Evolutionary conservation across 23 red algal species (phyloP).

Genomic region (Gracilaria caudata): DNA sequence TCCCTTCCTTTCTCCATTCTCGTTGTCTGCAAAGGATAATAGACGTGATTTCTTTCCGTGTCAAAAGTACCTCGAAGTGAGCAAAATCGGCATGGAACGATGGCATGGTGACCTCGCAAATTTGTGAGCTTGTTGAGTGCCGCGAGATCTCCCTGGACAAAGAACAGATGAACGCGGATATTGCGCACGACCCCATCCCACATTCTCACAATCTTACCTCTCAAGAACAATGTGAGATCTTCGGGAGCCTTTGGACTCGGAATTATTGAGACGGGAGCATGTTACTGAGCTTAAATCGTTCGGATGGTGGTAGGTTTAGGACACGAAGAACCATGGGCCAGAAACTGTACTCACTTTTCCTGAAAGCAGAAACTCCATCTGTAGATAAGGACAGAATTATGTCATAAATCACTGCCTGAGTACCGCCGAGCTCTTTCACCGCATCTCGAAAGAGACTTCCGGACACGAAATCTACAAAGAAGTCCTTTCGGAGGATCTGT

Average conservation of each 20-base stretch:
- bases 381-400: conserved; percentile 9
- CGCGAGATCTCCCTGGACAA: neutral
- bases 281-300: conserved; percentile 6
- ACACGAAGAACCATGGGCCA: conserved; percentile 2
- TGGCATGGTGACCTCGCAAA: neutral
- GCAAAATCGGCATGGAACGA: conserved; percentile 11
- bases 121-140: neutral
- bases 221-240: conserved; percentile 2
- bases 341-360: neutral
- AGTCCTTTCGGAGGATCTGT: neutral
- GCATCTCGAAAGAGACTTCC: neutral
- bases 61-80: neutral
- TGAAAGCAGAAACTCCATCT: conserved; percentile 18
- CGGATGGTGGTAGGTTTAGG: neutral
- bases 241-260: conserved; percentile 3
- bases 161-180: neutral
- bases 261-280: neutral
- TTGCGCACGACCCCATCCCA: conserved; percentile 1
- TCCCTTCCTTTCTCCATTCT: neutral
- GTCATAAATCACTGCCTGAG: neutral
- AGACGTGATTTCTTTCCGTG: neutral
- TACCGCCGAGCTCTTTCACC: neutral
- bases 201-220: neutral
- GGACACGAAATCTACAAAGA: conserved; percentile 8
- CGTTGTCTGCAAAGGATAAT: neutral